A percentile compares a stretch with the other conserved stretches of the same genome.
Evolutionary conservation across 441 rosid species (phyloP).

Genomic region (Rhodomyrtus psidioides): DNA sequence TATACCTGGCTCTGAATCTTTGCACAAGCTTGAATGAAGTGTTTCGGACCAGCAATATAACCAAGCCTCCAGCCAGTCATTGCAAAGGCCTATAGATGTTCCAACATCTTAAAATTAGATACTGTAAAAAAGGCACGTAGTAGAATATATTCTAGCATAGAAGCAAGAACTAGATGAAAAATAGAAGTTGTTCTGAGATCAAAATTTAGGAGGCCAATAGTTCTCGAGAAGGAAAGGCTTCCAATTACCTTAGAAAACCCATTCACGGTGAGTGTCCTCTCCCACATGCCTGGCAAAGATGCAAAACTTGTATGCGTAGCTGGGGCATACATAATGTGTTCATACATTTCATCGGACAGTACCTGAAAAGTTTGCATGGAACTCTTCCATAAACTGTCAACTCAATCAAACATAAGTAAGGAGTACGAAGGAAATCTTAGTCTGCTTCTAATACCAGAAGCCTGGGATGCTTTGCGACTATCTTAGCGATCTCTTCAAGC

Average conservation of each 20-base stretch:
- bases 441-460: slow-evolving; percentile 54
- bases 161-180: neutral
- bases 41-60: slow-evolving; percentile 89
- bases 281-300: slow-evolving; percentile 89
- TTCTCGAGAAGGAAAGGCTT: neutral
- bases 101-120: neutral
- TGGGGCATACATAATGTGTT: slow-evolving; percentile 88
- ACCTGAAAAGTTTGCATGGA: slow-evolving; percentile 37
- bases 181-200: neutral
- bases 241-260: slow-evolving; percentile 90
- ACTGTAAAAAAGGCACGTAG: neutral
- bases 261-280: slow-evolving; percentile 86
- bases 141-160: neutral
- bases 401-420: neutral
- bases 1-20: slow-evolving; percentile 98
- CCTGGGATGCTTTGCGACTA: slow-evolving; percentile 87
- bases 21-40: slow-evolving; percentile 81
- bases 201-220: neutral
- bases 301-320: slow-evolving; percentile 95
- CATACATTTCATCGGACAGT: slow-evolving; percentile 92
- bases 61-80: slow-evolving; percentile 99
- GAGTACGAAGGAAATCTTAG: neutral
- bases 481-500: slow-evolving; percentile 84
- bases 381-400: slow-evolving; percentile 5
- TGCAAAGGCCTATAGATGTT: slow-evolving; percentile 71